Evolutionary conservation across 2,329 filamentous ascomycete species (phyloP).

Genomic region (Paracoccidioides brasiliensis): DNA sequence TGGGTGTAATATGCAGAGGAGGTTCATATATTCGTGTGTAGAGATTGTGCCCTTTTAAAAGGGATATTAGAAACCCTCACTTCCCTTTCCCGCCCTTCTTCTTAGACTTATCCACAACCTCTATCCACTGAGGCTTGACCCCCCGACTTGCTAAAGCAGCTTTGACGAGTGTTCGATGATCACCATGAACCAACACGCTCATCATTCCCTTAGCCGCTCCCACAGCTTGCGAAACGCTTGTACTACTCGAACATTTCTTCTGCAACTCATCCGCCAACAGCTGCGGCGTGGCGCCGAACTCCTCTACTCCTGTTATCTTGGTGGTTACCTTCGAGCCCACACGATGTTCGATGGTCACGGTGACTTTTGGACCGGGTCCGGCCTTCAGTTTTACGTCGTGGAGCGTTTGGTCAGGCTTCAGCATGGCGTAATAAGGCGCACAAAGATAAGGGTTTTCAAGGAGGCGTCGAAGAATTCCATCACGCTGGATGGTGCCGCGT

Average conservation of each 20-base stretch:
- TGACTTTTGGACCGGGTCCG: conserved; percentile 47
- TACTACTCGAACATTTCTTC: conserved; percentile 55
- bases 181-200: conserved; percentile 56
- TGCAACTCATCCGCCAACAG: conserved; percentile 52
- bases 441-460: conserved; percentile 37
- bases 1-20: too few species aligned
- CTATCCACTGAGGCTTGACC: conserved; percentile 46
- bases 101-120: conserved; percentile 55
- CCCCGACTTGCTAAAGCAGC: conserved; percentile 48
- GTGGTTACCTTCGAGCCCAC: conserved; percentile 54
- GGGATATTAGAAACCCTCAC: neutral
- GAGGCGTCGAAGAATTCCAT: conserved; percentile 48
- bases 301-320: conserved; percentile 47
- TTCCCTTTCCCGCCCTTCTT: conserved; percentile 42
- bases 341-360: conserved; percentile 49
- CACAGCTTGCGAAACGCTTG: conserved; percentile 48
- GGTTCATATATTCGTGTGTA: too few species aligned
- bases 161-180: conserved; percentile 48
- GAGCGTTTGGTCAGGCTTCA: conserved; percentile 29
- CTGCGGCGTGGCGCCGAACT: conserved; percentile 47
- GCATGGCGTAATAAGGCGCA: conserved; percentile 44
- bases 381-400: conserved; percentile 46
- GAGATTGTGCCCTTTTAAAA: neutral
- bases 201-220: conserved; percentile 51
- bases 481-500: conserved; percentile 45